These are phyloP conservation scores for Scutellaria baicalensis DNA, from an alignment of 257 asterid species.

Conservation along the genomic window DNA sequence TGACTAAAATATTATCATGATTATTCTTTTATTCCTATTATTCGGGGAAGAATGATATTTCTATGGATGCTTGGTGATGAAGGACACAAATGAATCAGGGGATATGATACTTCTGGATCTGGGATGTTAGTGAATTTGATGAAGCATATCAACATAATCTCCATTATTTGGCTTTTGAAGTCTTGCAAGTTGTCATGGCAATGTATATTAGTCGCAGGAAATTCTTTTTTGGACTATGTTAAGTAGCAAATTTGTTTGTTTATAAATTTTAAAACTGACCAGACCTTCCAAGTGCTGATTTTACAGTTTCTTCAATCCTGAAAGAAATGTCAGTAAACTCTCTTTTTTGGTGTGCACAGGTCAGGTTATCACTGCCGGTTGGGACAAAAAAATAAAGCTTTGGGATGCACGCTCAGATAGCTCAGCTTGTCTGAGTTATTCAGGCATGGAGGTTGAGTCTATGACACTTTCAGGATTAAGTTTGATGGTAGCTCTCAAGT, in stretches of 20 bases:
- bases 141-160: not conserved
- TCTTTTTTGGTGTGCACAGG: slow-evolving; percentile 30
- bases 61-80: not conserved
- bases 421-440: slow-evolving; percentile 43
- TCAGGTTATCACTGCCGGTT: slow-evolving; percentile 59
- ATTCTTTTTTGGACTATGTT: not conserved
- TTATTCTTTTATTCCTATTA: not conserved
- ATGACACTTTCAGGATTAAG: slow-evolving; percentile 55
- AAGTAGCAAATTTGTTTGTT: not conserved
- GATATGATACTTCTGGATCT: not conserved
- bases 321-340: not conserved
- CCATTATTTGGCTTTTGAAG: not conserved
- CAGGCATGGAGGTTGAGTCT: slow-evolving; percentile 53
- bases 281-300: not conserved
- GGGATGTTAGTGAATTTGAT: not conserved
- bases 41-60: not conserved
- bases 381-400: slow-evolving; percentile 71
- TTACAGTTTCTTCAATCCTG: not conserved
- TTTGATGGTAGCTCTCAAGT: slow-evolving; percentile 62
- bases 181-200: not conserved
- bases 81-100: not conserved
- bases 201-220: not conserved
- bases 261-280: not conserved
- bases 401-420: slow-evolving; percentile 68
- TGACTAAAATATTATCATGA: not conserved